phyloP scores from a whole-genome alignment of 768 basidiomycete genomes.

The Filobasidium wieringae region DNA sequence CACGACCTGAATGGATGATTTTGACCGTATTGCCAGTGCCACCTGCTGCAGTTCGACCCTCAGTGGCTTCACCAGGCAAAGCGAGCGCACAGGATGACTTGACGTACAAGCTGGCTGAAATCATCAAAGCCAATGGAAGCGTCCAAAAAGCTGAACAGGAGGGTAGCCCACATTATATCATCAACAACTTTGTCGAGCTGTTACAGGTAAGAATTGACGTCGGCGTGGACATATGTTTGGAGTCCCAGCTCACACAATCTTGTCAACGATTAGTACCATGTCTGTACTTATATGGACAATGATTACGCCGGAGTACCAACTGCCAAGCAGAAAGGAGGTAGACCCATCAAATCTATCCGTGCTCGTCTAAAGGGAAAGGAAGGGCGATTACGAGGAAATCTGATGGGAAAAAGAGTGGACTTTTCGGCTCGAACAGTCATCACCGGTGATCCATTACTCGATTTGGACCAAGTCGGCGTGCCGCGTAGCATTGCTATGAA shows the following conservation, averaged over 20 bases:
- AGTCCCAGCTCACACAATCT: not conserved
- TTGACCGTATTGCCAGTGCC: conserved; percentile 94
- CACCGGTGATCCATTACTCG: conserved; percentile 94
- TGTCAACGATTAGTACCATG: conserved; percentile 61
- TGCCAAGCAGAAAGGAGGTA: conserved; percentile 89
- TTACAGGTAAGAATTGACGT: conserved; percentile 83
- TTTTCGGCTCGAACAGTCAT: conserved; percentile 99
- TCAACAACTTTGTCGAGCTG: conserved; percentile 89
- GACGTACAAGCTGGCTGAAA: conserved; percentile 94
- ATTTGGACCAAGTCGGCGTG: conserved; percentile 93
- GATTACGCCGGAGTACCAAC: conserved; percentile 97
- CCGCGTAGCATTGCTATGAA: conserved; percentile 94
- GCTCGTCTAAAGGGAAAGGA: conserved; percentile 98
- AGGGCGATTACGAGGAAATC: conserved; percentile 88
- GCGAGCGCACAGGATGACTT: conserved; percentile 92
- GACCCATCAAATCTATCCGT: conserved; percentile 95
- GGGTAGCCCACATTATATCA: conserved; percentile 89
- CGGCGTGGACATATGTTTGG: not conserved
- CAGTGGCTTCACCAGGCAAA: conserved; percentile 93
- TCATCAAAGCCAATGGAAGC: conserved; percentile 87
- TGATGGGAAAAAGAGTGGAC: conserved; percentile 99
- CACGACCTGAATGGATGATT: conserved; percentile 99
- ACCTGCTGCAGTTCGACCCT: conserved; percentile 93
- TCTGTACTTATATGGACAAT: conserved; percentile 99
- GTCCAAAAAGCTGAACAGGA: conserved; percentile 88